These are phyloP conservation scores for Pistacia atlantica DNA, from an alignment of 345 rosid species.

Conservation along the genomic window DNA sequence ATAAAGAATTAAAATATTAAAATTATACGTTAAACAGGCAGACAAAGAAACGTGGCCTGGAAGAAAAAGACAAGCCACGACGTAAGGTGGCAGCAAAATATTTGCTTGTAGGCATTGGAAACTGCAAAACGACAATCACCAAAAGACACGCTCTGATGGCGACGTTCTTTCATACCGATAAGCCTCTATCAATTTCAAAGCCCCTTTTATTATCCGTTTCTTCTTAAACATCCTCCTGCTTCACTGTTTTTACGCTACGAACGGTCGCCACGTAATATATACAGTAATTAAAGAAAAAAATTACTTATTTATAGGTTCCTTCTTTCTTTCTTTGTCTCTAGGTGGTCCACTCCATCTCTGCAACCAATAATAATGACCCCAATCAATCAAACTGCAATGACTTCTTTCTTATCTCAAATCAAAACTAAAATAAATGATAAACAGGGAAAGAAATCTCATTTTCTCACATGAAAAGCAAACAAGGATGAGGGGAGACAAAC, in stretches of 20 bases:
- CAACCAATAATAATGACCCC: constrained; percentile 9
- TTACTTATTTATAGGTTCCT: no score
- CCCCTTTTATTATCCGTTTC: neutral
- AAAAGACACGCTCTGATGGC: neutral
- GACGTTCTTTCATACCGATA: neutral
- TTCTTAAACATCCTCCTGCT: neutral
- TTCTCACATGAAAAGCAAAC: neutral
- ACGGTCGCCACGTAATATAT: no score
- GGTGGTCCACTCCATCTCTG: constrained; percentile 21
- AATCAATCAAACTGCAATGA: constrained; percentile 7
- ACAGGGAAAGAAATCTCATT: neutral
- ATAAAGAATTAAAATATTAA: neutral
- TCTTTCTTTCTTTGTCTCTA: neutral
- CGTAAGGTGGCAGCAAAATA: constrained; percentile 9
- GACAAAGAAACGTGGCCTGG: constrained; percentile 12
- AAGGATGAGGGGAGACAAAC: neutral
- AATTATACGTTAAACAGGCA: neutral
- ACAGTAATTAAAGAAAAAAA: no score
- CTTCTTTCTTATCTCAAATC: constrained; percentile 3
- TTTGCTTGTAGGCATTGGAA: neutral
- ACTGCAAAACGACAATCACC: constrained; percentile 19
- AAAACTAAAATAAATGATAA: neutral
- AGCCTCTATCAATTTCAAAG: no score
- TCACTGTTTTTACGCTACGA: no score
- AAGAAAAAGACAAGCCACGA: constrained; percentile 13